Evolutionary conservation across 306 rosid species (phyloP), one percentile per base, ranked within the genome.

Genomic region (Cucurbita argyrosperma): DNA sequence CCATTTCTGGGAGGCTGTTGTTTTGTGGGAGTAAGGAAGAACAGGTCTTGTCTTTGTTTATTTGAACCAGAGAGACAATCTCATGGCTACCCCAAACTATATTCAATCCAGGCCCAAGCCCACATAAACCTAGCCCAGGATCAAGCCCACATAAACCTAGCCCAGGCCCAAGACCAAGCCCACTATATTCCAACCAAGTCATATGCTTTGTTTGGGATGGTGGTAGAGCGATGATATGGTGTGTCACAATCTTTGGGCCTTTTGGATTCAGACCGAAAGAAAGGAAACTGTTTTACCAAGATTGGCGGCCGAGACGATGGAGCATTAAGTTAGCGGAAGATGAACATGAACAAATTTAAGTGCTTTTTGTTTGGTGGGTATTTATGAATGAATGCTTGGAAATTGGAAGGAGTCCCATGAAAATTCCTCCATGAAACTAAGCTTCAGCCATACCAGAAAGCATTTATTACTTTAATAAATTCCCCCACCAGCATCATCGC

Each of bases 391-490:
- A 62, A 38, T 62, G 11, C 71, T 64, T 46, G 8, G 5, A 61
- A 35, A n/a, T 35, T 60, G 68, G 68, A 60, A 76, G 68, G 54
- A 79, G 42, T 50, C 55, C 66, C 67, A 47, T 71, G 76, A 70
- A 63, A 39, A 52, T 21, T 62, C 73, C 39, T 76, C 72, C 54
- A 63, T 40, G 71, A 73, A 60, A 80, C 18, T 50, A 56, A 77
- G 74, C 74, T 74, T 81, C 74, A 49, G 66, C 54, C 83, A 54
- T 56, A 65, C 67, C 6, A 40, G 14, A 81, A 85, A 72, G 84
- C 81, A 80, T 87, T 84, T 14, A 82, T 84, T 80, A 81, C 82
- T 82, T 83, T 73, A 80, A 72, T 85, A 79, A 86, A 82, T 84
- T 84, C 88, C 88, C 80, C 88, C 82, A 85, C 80, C 83, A 74